These are phyloP conservation scores for Yamadazyma friedrichii DNA, from an alignment of 1,139 yeast genomes.

Conservation along the genomic window DNA sequence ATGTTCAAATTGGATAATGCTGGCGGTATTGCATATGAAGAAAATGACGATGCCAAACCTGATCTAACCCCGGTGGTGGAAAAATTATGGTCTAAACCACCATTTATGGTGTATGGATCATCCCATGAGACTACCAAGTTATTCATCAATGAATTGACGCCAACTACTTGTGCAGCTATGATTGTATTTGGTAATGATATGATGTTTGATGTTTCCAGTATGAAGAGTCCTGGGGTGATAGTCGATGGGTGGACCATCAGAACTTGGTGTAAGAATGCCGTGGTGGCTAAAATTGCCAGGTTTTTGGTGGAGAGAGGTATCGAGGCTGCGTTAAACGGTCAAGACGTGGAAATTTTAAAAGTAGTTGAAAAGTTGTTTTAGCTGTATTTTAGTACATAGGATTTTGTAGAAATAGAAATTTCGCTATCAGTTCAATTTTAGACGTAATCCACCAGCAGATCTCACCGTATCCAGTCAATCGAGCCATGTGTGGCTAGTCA, in stretches of 20 bases:
- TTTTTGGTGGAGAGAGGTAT: constrained; percentile 64
- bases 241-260: constrained; percentile 82
- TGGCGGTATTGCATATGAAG: constrained; percentile 4
- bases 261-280: constrained; percentile 95
- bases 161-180: constrained; percentile 68
- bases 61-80: constrained; percentile 38
- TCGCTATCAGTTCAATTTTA: not conserved
- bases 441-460: too few relatives aligned
- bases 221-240: constrained; percentile 61
- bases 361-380: constrained; percentile 5
- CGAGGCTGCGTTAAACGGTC: constrained; percentile 43
- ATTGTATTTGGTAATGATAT: constrained; percentile 79
- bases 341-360: not conserved
- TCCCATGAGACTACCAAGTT: constrained; percentile 67
- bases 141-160: constrained; percentile 75
- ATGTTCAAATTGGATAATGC: constrained; percentile 25
- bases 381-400: too few relatives aligned
- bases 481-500: too few relatives aligned
- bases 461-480: too few relatives aligned
- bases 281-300: constrained; percentile 70
- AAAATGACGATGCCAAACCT: constrained; percentile 23
- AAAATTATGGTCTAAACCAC: constrained; percentile 31
- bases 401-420: not conserved
- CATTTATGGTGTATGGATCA: constrained; percentile 56
- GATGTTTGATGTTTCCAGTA: constrained; percentile 56